phyloP scores from a whole-genome alignment of 768 basidiomycete genomes.

The Naematelia encephala region DNA sequence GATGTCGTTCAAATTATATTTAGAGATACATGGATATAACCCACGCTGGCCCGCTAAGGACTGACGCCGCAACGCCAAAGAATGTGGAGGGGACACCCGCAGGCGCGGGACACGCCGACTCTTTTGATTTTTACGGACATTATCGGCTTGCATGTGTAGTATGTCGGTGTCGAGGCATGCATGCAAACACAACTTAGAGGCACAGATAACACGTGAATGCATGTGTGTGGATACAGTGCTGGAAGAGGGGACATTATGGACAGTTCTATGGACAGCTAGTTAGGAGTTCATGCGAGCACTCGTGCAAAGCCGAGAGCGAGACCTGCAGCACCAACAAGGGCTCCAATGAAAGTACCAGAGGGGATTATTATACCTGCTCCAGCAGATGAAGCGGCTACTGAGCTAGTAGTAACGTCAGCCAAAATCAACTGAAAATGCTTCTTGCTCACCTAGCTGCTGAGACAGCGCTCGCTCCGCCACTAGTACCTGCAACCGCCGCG shows the following conservation, averaged over 20 bases:
- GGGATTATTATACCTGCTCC: conserved; percentile 9
- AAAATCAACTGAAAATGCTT: neutral
- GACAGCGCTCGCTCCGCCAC: neutral
- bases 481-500: neutral
- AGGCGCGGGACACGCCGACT: neutral
- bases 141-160: too few relatives aligned
- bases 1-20: too few relatives aligned
- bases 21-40: neutral
- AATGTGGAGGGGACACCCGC: neutral
- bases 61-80: neutral
- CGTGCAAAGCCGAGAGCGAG: conserved; percentile 17
- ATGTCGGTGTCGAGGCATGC: neutral
- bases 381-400: conserved; percentile 5
- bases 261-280: neutral
- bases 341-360: conserved; percentile 5
- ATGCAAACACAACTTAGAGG: too few relatives aligned
- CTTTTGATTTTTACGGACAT: too few relatives aligned
- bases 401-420: neutral
- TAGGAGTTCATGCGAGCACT: conserved; percentile 10
- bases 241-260: neutral
- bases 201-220: too few relatives aligned
- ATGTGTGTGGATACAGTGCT: too few relatives aligned
- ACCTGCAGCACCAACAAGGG: conserved; percentile 18
- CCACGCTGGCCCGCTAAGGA: neutral
- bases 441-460: neutral